phyloP scores from a whole-genome alignment of 2,329 filamentous ascomycete genomes.

The Kalaharituber pfeilii region DNA sequence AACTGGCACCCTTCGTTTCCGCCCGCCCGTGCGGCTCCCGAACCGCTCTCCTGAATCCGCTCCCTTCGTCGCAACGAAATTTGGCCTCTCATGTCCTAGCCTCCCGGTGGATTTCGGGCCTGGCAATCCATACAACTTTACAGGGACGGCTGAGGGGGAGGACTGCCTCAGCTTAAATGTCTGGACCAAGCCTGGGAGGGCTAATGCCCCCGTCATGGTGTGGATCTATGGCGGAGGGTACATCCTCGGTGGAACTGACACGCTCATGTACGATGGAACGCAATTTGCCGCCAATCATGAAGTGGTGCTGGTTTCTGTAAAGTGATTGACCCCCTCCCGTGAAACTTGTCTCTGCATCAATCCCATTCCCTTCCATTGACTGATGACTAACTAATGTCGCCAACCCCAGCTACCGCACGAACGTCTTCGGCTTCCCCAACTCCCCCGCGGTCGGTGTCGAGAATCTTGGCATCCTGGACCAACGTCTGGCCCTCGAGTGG shows the following conservation, averaged over 20 bases:
- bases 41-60: neutral
- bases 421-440: constrained; percentile 13
- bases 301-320: neutral
- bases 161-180: constrained; percentile 3
- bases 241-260: neutral
- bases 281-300: neutral
- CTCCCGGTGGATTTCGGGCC: neutral
- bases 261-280: neutral
- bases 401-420: constrained; percentile 10
- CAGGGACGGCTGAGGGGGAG: neutral
- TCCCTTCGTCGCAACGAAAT: constrained; percentile 3
- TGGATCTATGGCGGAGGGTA: constrained; percentile 8
- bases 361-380: no score
- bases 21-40: constrained; percentile 13
- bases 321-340: neutral
- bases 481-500: constrained; percentile 21
- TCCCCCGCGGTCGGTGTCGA: constrained; percentile 2
- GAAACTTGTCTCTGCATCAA: neutral
- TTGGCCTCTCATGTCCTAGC: neutral
- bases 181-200: neutral
- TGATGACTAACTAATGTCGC: neutral
- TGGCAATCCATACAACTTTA: neutral
- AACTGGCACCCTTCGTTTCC: constrained; percentile 21
- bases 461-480: constrained; percentile 21
- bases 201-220: neutral